Percentiles rank a stretch among this genome's conserved stretches.
Evolutionary conservation across 306 rosid species (phyloP).

Genomic region (Cucurbita ficifolia): DNA sequence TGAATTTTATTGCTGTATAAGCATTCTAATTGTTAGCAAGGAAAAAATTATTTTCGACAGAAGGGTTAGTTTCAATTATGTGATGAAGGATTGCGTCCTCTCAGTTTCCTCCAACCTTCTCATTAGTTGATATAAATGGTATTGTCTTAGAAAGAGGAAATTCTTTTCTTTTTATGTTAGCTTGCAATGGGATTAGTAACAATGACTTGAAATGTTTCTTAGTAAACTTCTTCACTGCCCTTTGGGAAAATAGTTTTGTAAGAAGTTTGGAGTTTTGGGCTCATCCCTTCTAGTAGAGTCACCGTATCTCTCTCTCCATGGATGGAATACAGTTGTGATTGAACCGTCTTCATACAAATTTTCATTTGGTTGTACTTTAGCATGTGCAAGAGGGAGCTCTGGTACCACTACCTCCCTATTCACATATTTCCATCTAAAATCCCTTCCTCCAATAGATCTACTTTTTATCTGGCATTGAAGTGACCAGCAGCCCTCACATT

Average conservation of each 20-base stretch:
- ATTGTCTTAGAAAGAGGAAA: neutral
- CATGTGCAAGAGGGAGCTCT: too few relatives aligned
- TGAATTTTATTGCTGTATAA: neutral
- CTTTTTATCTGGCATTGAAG: too few relatives aligned
- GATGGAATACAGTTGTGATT: too few relatives aligned
- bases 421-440: too few relatives aligned
- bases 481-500: too few relatives aligned
- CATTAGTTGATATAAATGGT: neutral
- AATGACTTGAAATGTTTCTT: neutral
- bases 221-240: neutral
- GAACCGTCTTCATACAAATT: too few relatives aligned
- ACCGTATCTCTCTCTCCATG: neutral
- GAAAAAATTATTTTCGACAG: neutral
- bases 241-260: neutral
- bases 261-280: neutral
- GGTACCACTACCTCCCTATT: too few relatives aligned
- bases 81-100: neutral
- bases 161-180: neutral
- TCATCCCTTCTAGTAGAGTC: neutral
- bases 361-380: too few relatives aligned
- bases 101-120: neutral
- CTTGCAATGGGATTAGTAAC: neutral
- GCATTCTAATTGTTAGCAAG: neutral
- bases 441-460: too few relatives aligned
- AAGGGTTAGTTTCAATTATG: neutral